These are phyloP conservation scores for Lachancea waltii DNA, from an alignment of 805 yeast genomes.

Conservation along the genomic window DNA sequence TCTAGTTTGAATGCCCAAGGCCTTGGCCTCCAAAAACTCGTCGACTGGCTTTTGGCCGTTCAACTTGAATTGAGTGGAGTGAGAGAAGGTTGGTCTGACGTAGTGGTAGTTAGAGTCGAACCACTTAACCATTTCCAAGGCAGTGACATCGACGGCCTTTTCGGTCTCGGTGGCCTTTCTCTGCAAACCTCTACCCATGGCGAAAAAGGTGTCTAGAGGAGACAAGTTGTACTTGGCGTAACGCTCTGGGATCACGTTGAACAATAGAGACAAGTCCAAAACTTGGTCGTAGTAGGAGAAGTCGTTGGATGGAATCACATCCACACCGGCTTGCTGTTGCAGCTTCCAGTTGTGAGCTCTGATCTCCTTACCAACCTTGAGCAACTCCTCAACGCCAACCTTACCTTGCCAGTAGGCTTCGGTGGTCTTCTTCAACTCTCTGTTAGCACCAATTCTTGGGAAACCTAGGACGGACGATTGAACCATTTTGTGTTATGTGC, in stretches of 20 bases:
- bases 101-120: constrained; percentile 99
- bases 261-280: constrained; percentile 81
- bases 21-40: constrained; percentile 97
- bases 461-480: constrained; percentile 96
- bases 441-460: constrained; percentile 99
- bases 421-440: constrained; percentile 98
- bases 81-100: constrained; percentile 98
- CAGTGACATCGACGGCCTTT: constrained; percentile 95
- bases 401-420: constrained; percentile 99
- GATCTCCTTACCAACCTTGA: constrained; percentile 90
- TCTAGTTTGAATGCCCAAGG: constrained; percentile 90
- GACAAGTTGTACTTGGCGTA: constrained; percentile 87
- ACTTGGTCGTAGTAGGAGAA: constrained; percentile 98
- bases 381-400: constrained; percentile 76
- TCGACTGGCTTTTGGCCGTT: constrained; percentile 95
- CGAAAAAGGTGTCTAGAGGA: constrained; percentile 87
- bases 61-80: constrained; percentile 91
- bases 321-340: constrained; percentile 96
- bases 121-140: constrained; percentile 99
- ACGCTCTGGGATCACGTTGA: constrained; percentile 96
- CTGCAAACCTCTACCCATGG: constrained; percentile 99
- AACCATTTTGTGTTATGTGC: constrained; percentile 55
- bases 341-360: constrained; percentile 97
- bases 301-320: constrained; percentile 94
- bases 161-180: constrained; percentile 84